A percentile compares a stretch with the other conserved stretches of the same genome.
Conservation (phyloP, 2,329 filamentous ascomycete genomes). For the Sarocladium oryzae region DNA sequence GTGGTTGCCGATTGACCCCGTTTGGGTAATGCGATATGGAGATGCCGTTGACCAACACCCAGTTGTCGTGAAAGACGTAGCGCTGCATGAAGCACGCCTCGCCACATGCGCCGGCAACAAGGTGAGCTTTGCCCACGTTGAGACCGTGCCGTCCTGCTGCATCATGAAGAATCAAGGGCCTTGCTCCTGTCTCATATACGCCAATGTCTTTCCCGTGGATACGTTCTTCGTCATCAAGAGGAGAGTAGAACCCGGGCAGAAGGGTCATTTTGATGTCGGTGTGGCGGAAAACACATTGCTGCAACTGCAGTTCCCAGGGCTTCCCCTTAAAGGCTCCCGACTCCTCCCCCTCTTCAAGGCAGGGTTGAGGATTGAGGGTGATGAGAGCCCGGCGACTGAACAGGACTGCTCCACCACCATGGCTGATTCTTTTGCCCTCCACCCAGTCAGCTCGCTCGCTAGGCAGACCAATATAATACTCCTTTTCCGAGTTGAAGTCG, state of each 20-base stretch:
- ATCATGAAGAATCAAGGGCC: conserved; percentile 35
- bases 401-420: conserved; percentile 39
- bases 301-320: conserved; percentile 35
- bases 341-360: conserved; percentile 15
- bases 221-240: conserved; percentile 21
- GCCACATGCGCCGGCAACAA: conserved; percentile 35
- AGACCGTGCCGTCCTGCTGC: conserved; percentile 31
- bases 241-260: conserved; percentile 36
- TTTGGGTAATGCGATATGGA: conserved; percentile 37
- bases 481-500: conserved; percentile 24
- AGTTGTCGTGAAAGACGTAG: conserved; percentile 38
- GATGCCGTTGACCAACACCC: conserved; percentile 42
- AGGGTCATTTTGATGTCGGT: conserved; percentile 32
- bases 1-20: conserved; percentile 15
- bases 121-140: conserved; percentile 33
- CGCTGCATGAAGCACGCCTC: conserved; percentile 41
- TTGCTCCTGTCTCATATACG: conserved; percentile 32
- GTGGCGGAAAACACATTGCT: conserved; percentile 31
- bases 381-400: conserved; percentile 30
- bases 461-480: conserved; percentile 36
- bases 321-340: conserved; percentile 16
- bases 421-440: conserved; percentile 31
- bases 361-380: conserved; percentile 29
- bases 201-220: conserved; percentile 21
- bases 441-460: conserved; percentile 38